These are phyloP conservation scores for Suillus subluteus DNA, from an alignment of 768 basidiomycete genomes.

Conservation along the genomic window DNA sequence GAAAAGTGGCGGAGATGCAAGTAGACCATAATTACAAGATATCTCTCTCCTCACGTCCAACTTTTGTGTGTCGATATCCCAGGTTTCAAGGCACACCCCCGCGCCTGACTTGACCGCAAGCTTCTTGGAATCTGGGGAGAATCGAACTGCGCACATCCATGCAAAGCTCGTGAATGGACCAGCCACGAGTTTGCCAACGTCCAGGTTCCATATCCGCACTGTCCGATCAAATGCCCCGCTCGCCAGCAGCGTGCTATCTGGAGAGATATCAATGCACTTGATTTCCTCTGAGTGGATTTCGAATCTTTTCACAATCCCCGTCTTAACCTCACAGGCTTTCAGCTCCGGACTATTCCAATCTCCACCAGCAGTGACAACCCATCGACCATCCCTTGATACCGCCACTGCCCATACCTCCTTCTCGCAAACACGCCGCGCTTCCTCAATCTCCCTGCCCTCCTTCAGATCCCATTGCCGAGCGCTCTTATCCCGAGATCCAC, in stretches of 20 bases:
- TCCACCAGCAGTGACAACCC: not conserved
- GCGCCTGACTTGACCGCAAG: not conserved
- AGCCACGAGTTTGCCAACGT: not conserved
- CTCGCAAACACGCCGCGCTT: too few relatives aligned
- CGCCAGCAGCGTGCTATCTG: not conserved
- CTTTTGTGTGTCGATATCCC: not conserved
- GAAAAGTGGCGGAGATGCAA: rapidly evolving
- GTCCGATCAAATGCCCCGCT: not conserved
- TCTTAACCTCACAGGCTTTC: not conserved
- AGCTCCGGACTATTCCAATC: not conserved
- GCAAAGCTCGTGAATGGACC: not conserved
- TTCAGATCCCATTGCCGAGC: too few relatives aligned
- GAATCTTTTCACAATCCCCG: not conserved
- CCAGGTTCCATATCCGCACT: not conserved
- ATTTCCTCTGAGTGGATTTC: not conserved
- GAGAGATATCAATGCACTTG: not conserved
- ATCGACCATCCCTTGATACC: not conserved
- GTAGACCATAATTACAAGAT: not conserved
- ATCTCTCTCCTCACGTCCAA: not conserved
- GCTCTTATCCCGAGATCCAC: too few relatives aligned
- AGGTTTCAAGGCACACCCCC: not conserved
- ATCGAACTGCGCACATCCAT: not conserved
- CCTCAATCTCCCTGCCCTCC: too few relatives aligned
- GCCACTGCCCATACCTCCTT: too few relatives aligned
- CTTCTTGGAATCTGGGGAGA: too few relatives aligned